Percentiles rank a stretch among this genome's conserved stretches.
Conservation (phyloP, 306 rosid genomes). For the Lupinus albus region DNA sequence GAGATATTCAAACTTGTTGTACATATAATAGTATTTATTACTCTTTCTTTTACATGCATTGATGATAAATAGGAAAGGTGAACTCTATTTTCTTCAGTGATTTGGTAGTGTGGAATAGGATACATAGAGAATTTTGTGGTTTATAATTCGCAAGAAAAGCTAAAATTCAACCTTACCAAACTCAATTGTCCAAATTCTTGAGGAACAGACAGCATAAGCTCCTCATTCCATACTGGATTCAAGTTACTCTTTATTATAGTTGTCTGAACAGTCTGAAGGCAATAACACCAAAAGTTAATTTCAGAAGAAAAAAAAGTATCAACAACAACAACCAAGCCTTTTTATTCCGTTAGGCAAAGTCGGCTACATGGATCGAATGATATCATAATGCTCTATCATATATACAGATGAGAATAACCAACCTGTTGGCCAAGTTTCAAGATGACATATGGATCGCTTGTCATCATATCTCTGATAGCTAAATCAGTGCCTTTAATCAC, state of each 20-base stretch:
- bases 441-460: constrained; percentile 93
- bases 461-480: constrained; percentile 92
- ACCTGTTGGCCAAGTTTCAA: constrained; percentile 91
- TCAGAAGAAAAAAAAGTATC: constrained; percentile 30
- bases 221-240: constrained; percentile 97
- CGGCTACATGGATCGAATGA: too few relatives aligned
- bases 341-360: too few relatives aligned
- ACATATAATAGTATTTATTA: too few relatives aligned
- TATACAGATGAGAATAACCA: constrained; percentile 31
- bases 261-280: constrained; percentile 70
- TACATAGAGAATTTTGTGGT: background rate
- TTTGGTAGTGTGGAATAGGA: background rate
- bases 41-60: too few relatives aligned
- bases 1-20: too few relatives aligned
- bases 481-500: constrained; percentile 83
- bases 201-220: constrained; percentile 89
- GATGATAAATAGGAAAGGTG: too few relatives aligned
- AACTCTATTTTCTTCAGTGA: too few relatives aligned
- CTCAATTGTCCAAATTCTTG: constrained; percentile 62
- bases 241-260: constrained; percentile 69
- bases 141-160: background rate
- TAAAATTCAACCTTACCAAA: constrained; percentile 62
- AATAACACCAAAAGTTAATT: constrained; percentile 35
- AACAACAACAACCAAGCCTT: too few relatives aligned
- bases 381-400: too few relatives aligned